These are phyloP conservation scores for Backusella macrospora DNA, from an alignment of 192 early-diverging fungal species.

Conservation along the genomic window DNA sequence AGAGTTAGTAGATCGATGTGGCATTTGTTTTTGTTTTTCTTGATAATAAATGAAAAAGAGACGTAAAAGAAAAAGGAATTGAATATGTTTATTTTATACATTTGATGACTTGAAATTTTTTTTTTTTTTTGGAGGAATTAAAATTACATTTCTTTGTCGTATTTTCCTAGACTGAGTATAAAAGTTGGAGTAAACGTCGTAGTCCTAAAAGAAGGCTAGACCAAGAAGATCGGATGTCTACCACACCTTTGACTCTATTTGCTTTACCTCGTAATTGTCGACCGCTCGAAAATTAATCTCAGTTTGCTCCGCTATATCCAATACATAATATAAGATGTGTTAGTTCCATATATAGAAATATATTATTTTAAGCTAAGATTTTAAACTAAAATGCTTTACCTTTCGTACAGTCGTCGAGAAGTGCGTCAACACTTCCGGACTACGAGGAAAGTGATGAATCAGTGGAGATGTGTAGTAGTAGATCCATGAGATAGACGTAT, in stretches of 20 bases:
- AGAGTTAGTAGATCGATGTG: background rate
- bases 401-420: too few relatives aligned
- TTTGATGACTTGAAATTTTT: background rate
- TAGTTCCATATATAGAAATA: too few relatives aligned
- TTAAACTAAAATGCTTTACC: too few relatives aligned
- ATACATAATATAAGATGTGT: too few relatives aligned
- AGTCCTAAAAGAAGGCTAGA: background rate
- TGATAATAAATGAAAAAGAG: background rate
- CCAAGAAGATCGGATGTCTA: background rate
- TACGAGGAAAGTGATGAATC: too few relatives aligned
- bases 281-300: background rate
- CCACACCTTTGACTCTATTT: background rate
- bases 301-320: background rate
- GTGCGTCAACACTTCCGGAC: too few relatives aligned
- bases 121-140: background rate
- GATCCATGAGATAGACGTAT: too few relatives aligned
- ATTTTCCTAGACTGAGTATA: too few relatives aligned
- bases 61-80: background rate
- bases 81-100: background rate
- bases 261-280: background rate
- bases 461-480: too few relatives aligned
- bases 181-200: background rate
- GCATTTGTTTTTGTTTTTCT: background rate
- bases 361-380: too few relatives aligned
- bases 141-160: too few relatives aligned